phyloP scores from a whole-genome alignment of 2,329 filamentous ascomycete species.

The Stachybotrys elegans region DNA sequence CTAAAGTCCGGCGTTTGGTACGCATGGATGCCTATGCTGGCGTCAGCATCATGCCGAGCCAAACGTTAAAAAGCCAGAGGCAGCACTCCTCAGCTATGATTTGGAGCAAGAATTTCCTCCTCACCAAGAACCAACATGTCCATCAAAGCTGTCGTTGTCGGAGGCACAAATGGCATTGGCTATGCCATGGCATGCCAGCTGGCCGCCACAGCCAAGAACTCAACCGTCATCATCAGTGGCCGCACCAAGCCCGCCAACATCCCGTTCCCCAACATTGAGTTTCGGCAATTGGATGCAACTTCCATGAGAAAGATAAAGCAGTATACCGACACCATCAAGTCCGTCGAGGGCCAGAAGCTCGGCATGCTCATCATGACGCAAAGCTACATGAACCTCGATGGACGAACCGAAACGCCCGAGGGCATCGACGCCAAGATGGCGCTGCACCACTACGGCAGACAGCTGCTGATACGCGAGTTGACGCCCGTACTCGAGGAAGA shows the following conservation, averaged over 20 bases:
- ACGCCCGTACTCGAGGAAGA: constrained; percentile 27
- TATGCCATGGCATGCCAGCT: constrained; percentile 25
- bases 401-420: constrained; percentile 35
- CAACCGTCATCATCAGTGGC: constrained; percentile 20
- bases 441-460: constrained; percentile 40
- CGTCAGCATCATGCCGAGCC: too few species aligned
- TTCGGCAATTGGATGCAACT: constrained; percentile 19
- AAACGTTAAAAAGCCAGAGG: too few species aligned
- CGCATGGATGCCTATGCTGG: too few species aligned
- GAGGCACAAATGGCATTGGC: constrained; percentile 24
- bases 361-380: constrained; percentile 33
- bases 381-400: constrained; percentile 28
- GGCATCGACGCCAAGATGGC: constrained; percentile 39
- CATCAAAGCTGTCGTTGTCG: constrained; percentile 19
- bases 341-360: constrained; percentile 19
- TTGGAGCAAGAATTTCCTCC: too few species aligned
- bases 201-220: constrained; percentile 13
- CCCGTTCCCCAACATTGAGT: constrained; percentile 21
- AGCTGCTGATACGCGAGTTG: constrained; percentile 36
- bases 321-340: constrained; percentile 18
- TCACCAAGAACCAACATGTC: background rate
- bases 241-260: constrained; percentile 17
- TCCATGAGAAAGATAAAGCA: constrained; percentile 21
- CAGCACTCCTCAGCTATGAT: too few species aligned
- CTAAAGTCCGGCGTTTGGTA: too few species aligned